phyloP scores from a whole-genome alignment of 2,329 filamentous ascomycete species.

The Plectosphaerella sp. region DNA sequence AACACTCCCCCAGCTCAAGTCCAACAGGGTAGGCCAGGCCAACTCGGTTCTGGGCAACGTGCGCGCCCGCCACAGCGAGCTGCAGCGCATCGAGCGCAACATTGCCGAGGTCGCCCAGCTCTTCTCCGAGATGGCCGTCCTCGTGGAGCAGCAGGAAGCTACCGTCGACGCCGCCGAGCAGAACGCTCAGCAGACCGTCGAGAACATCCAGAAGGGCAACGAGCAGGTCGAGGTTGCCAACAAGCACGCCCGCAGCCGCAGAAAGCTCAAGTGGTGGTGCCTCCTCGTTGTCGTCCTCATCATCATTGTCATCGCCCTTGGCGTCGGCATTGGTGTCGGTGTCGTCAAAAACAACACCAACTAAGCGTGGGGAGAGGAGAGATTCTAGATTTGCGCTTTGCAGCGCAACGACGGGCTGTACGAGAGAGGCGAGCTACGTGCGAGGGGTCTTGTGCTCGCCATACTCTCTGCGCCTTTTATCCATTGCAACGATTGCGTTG shows the following conservation, averaged over 20 bases:
- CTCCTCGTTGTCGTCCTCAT: slow-evolving; percentile 57
- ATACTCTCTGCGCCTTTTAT: no score
- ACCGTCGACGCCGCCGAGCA: slow-evolving; percentile 58
- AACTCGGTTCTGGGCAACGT: slow-evolving; percentile 72
- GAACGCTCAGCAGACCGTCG: slow-evolving; percentile 60
- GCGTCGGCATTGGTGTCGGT: slow-evolving; percentile 47
- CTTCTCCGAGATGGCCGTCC: slow-evolving; percentile 70
- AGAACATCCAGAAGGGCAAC: slow-evolving; percentile 66
- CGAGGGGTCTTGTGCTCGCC: no score
- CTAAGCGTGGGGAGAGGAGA: not conserved
- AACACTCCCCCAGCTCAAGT: slow-evolving; percentile 53
- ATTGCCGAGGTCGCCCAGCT: slow-evolving; percentile 65
- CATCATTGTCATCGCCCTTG: slow-evolving; percentile 49
- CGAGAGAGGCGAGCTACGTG: no score
- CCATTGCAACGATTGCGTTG: no score
- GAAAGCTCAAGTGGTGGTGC: slow-evolving; percentile 82
- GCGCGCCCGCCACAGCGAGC: slow-evolving; percentile 77
- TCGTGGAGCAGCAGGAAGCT: slow-evolving; percentile 68
- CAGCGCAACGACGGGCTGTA: not conserved
- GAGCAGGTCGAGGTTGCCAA: slow-evolving; percentile 65
- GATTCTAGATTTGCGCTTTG: not conserved
- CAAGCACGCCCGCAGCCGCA: slow-evolving; percentile 58
- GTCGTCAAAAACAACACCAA: slow-evolving; percentile 5
- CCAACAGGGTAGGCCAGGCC: slow-evolving; percentile 70
- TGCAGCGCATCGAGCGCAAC: slow-evolving; percentile 74